phyloP scores from a whole-genome alignment of 441 rosid species.

The Kokia cookei region DNA sequence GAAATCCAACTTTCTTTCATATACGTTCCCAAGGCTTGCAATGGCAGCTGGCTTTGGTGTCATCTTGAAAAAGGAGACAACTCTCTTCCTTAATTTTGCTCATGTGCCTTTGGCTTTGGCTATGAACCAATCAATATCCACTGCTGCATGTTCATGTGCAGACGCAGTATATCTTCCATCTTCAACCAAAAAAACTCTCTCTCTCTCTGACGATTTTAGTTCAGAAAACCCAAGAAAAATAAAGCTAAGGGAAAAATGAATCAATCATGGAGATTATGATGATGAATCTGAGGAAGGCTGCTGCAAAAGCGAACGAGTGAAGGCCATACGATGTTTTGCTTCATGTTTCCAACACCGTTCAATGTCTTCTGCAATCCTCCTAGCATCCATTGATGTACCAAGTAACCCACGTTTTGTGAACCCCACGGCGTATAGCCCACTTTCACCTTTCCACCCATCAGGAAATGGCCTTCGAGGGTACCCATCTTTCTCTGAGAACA shows the following conservation, averaged over 20 bases:
- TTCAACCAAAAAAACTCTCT: neutral
- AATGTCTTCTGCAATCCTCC: constrained; percentile 47
- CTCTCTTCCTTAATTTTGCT: neutral
- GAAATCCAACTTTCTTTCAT: constrained; percentile 11
- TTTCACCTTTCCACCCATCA: constrained; percentile 66
- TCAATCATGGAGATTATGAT: neutral
- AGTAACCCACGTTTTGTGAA: constrained; percentile 56
- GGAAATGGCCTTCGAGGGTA: constrained; percentile 53
- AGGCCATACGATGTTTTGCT: constrained; percentile 18
- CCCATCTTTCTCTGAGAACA: constrained; percentile 62
- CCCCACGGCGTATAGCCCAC: constrained; percentile 63
- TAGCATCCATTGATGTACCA: constrained; percentile 63
- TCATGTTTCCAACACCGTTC: constrained; percentile 25
- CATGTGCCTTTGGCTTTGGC: neutral
- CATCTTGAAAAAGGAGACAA: constrained; percentile 4
- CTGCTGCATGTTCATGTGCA: neutral
- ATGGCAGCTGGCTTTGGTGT: constrained; percentile 9
- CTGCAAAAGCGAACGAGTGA: constrained; percentile 13
- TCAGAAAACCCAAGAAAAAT: neutral
- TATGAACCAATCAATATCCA: constrained; percentile 9
- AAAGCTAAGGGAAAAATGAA: neutral
- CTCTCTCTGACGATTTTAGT: neutral
- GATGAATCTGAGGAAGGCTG: constrained; percentile 6
- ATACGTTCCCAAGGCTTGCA: constrained; percentile 11
- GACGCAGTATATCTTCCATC: neutral